A percentile compares a stretch with the other conserved stretches of the same genome.
phyloP scores from a whole-genome alignment of 352 stramenopile genomes.

The Phytophthora pinifolia region DNA sequence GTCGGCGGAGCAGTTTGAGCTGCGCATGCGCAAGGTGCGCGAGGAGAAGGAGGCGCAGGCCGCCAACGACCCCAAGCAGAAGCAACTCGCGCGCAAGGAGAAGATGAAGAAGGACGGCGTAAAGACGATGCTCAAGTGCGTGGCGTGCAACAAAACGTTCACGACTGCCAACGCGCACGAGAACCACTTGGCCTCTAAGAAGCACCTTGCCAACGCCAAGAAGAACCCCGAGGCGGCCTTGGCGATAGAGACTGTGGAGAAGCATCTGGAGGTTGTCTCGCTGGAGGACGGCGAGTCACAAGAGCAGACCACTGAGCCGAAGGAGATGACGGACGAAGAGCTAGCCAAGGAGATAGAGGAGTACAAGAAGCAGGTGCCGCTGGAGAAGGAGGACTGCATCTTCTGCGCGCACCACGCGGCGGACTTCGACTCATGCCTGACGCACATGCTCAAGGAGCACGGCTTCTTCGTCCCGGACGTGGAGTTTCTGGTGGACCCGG shows the following conservation, averaged over 20 bases:
- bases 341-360: slow-evolving; percentile 67
- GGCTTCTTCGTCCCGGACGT: slow-evolving; percentile 96
- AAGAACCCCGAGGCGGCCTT: slow-evolving; percentile 52
- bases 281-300: slow-evolving; percentile 28
- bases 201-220: slow-evolving; percentile 81
- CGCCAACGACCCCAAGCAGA: slow-evolving; percentile 69
- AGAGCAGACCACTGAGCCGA: slow-evolving; percentile 16
- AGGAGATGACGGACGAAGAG: slow-evolving; percentile 59
- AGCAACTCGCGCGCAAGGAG: slow-evolving; percentile 66
- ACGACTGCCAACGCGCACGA: slow-evolving; percentile 78
- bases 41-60: slow-evolving; percentile 56
- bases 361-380: slow-evolving; percentile 70
- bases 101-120: slow-evolving; percentile 67
- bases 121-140: slow-evolving; percentile 81
- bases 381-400: slow-evolving; percentile 84
- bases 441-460: slow-evolving; percentile 93
- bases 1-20: slow-evolving; percentile 84
- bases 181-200: slow-evolving; percentile 87
- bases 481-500: slow-evolving; percentile 90
- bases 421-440: slow-evolving; percentile 72
- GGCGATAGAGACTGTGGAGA: slow-evolving; percentile 65
- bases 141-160: slow-evolving; percentile 87
- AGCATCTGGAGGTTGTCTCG: slow-evolving; percentile 54
- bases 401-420: slow-evolving; percentile 68
- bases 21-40: slow-evolving; percentile 75